These are phyloP conservation scores for Tetrastigma voinierianum DNA, from an alignment of 164 flowering plant genomes.

Conservation along the genomic window DNA sequence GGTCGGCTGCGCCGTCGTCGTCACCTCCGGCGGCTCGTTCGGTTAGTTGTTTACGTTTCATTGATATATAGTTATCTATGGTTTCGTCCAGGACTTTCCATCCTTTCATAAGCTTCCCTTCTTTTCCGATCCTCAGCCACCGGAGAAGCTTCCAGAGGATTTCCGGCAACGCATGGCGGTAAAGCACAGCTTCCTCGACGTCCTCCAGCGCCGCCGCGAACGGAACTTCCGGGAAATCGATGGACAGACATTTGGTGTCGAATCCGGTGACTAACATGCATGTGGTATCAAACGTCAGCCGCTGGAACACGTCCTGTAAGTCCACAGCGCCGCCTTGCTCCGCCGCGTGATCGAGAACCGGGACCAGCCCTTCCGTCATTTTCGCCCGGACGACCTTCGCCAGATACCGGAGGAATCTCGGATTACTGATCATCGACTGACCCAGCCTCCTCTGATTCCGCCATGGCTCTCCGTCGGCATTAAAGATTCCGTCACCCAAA, in stretches of 20 bases:
- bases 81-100: conserved; percentile 21
- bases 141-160: conserved; percentile 38
- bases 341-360: conserved; percentile 25
- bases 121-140: conserved; percentile 39
- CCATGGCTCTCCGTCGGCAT: conserved; percentile 31
- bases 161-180: conserved; percentile 31
- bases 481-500: conserved; percentile 52
- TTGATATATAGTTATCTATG: conserved; percentile 17
- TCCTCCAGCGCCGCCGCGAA: conserved; percentile 35
- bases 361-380: conserved; percentile 32
- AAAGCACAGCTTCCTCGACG: conserved; percentile 24
- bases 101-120: conserved; percentile 30
- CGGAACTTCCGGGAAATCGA: conserved; percentile 20
- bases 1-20: conserved; percentile 9
- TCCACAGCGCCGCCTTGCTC: conserved; percentile 20
- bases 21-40: background rate
- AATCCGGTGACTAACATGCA: conserved; percentile 24
- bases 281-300: conserved; percentile 38
- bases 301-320: conserved; percentile 37
- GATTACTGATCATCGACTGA: conserved; percentile 5
- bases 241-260: conserved; percentile 31
- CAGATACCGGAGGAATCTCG: background rate
- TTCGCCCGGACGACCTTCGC: conserved; percentile 11
- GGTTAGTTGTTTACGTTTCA: conserved; percentile 12
- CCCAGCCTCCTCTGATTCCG: conserved; percentile 12